Percentiles rank a stretch among this genome's conserved stretches.
These are phyloP conservation scores for Xylaria sp. DNA, from an alignment of 2,329 filamentous ascomycete species.

Conservation along the genomic window DNA sequence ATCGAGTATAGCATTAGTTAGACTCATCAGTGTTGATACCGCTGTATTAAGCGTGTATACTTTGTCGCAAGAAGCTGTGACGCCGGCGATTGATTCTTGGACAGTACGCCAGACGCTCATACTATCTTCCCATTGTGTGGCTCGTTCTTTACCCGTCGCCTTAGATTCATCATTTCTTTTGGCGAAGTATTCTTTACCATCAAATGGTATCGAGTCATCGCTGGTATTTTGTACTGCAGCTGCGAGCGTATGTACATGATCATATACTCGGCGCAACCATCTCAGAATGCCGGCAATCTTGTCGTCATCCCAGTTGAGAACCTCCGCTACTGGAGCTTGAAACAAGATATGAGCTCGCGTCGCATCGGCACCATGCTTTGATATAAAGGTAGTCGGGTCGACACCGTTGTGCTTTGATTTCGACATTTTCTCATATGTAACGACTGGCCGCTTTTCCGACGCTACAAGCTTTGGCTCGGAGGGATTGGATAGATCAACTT, in stretches of 20 bases:
- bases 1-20: slow-evolving; percentile 76
- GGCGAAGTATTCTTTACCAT: slow-evolving; percentile 53
- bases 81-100: slow-evolving; percentile 73
- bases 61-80: slow-evolving; percentile 74
- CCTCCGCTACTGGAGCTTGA: slow-evolving; percentile 83
- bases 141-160: slow-evolving; percentile 46
- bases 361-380: slow-evolving; percentile 82
- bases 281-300: slow-evolving; percentile 85
- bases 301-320: slow-evolving; percentile 87
- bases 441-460: slow-evolving; percentile 66
- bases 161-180: slow-evolving; percentile 48
- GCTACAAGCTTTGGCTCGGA: slow-evolving; percentile 69
- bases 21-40: slow-evolving; percentile 82
- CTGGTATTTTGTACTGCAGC: slow-evolving; percentile 14
- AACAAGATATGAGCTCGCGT: slow-evolving; percentile 90
- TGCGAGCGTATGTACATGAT: slow-evolving; percentile 59
- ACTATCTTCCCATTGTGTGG: slow-evolving; percentile 58
- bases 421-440: slow-evolving; percentile 91
- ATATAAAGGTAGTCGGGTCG: slow-evolving; percentile 78
- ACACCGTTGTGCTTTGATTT: slow-evolving; percentile 95
- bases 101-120: slow-evolving; percentile 70
- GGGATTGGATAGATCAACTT: slow-evolving; percentile 72
- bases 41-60: slow-evolving; percentile 85
- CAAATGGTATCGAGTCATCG: slow-evolving; percentile 30
- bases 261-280: slow-evolving; percentile 78